These are phyloP conservation scores for Ganoderma boninense DNA, from an alignment of 1,284 basidiomycete species.

Conservation along the genomic window DNA sequence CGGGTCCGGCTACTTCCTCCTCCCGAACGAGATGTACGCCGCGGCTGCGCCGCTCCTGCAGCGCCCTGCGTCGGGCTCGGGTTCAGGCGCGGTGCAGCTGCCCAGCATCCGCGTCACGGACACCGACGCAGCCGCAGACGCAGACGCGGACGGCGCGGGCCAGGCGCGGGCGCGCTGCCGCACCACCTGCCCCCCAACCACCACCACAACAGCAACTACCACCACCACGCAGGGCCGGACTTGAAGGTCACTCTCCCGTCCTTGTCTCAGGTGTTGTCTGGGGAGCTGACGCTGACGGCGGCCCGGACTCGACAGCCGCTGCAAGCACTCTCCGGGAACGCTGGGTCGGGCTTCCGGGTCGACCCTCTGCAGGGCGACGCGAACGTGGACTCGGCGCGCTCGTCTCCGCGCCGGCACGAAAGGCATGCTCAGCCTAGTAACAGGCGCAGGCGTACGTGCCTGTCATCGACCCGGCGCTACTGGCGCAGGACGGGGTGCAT, in stretches of 20 bases:
- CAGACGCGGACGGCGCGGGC: not conserved
- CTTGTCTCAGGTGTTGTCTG: constrained; percentile 18
- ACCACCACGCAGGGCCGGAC: no score
- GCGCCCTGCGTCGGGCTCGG: not conserved
- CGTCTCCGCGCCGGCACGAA: not conserved
- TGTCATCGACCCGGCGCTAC: constrained; percentile 25
- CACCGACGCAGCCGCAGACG: not conserved
- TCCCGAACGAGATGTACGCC: constrained; percentile 6
- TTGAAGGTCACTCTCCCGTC: constrained; percentile 26
- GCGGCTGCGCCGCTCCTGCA: not conserved
- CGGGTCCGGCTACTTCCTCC: not conserved
- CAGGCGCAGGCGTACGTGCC: no score
- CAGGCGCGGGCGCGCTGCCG: not conserved
- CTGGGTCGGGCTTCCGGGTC: not conserved
- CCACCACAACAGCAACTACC: no score
- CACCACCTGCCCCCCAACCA: not conserved
- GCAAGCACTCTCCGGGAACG: constrained; percentile 13
- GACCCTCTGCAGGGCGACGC: not conserved
- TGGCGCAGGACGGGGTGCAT: constrained; percentile 21
- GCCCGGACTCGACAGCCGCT: constrained; percentile 17
- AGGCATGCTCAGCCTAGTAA: no score
- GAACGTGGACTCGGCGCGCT: not conserved
- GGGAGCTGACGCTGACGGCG: constrained; percentile 22
- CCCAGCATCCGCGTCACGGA: constrained; percentile 23
- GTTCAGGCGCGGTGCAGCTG: constrained; percentile 17